Base-by-base conservation (phyloP, 257 asterid species). In the Dorcoceras hygrometricum region DNA sequence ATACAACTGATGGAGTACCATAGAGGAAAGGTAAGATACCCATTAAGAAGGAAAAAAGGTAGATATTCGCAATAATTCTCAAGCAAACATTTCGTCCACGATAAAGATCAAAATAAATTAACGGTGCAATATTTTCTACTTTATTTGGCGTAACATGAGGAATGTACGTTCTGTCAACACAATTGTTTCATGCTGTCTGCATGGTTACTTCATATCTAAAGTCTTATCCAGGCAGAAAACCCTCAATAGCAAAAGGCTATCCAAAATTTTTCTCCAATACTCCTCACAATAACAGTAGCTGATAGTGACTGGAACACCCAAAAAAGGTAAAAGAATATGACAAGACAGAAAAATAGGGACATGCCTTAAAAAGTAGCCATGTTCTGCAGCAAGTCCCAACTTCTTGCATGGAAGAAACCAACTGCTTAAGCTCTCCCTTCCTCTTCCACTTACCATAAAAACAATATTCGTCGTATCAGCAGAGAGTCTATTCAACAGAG, bases 381-480 rank as follows among this genome's bases (percentile, higher is more conserved):
- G 86, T 65, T 81, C 86, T 43, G 86, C 81, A 31, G 86, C 86
- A 50, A 81, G 57, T 54, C 86, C 86, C 56, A 81, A 60, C 50
- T 39, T 76, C 68, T 73, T 77, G 66, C 82, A 81, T 0, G 81
- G 83, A 57, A 75, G 68, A 67, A 81, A 77, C 86, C 83, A 81
- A 68, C 73, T 83, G 23, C 67, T 71, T 8, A 81, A 66, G 57
- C 81, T 75, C 26, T 59, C 29, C 58, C 81, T 78, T 34, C 81
- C 86, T 71, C 83, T 76, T 62, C 86, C 86, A 19, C 86, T 81
- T 60, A 81, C 86, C 39, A 81, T 81, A 51, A 78, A 81, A 23
- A 81, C 81, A 0, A 76, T 76, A 62, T 81, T 78, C 81, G 57
- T 73, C 20, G 83, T 81, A 76, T 81, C 86, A 65, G 58, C 60